phyloP scores from a whole-genome alignment of 140 eudicot genomes.

The Erigeron philadelphicus region DNA sequence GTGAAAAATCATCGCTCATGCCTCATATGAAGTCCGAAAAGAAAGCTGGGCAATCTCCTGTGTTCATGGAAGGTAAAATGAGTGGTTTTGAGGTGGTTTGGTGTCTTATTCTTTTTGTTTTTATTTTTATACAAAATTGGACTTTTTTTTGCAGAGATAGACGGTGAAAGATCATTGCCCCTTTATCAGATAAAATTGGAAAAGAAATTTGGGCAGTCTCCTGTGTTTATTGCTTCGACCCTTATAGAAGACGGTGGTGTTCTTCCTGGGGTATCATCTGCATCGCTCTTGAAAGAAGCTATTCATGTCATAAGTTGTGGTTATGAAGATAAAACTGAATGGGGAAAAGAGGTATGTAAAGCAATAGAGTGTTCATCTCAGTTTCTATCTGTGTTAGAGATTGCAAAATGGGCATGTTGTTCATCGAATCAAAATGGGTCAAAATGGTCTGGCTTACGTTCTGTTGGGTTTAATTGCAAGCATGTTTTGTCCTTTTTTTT shows the following conservation, averaged over 20 bases:
- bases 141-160: conserved; percentile 27
- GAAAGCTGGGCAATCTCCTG: no score
- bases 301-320: conserved; percentile 77
- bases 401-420: background rate
- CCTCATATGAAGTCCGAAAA: no score
- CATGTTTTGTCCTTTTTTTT: background rate
- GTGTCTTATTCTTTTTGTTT: conserved; percentile 1
- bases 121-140: background rate
- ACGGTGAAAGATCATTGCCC: conserved; percentile 14
- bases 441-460: background rate
- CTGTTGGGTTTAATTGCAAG: background rate
- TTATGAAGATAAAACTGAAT: conserved; percentile 70
- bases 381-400: background rate
- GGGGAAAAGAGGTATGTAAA: conserved; percentile 71
- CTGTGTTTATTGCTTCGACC: conserved; percentile 63
- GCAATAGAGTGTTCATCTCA: background rate
- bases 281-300: conserved; percentile 54
- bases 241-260: conserved; percentile 50
- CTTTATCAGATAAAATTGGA: conserved; percentile 42
- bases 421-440: background rate
- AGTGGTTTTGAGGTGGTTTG: background rate
- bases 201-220: conserved; percentile 67
- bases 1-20: no score
- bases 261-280: conserved; percentile 27
- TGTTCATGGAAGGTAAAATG: background rate